Conservation (phyloP, 331 rosid species). For the Cydonia oblonga region DNA sequence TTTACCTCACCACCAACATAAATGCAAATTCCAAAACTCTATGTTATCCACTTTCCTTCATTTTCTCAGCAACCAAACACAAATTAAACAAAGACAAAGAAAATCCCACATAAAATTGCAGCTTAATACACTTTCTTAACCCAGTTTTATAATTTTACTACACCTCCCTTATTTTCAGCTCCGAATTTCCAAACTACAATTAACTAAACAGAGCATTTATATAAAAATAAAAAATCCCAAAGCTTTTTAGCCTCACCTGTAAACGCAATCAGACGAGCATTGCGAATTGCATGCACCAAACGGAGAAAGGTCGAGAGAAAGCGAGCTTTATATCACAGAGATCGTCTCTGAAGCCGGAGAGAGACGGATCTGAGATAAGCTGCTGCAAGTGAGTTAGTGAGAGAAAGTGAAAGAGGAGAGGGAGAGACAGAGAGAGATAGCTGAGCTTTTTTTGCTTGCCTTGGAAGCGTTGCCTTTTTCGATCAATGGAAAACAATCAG, state of each 20-base stretch:
- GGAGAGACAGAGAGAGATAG: constrained; percentile 6
- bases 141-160: neutral
- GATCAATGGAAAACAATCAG: constrained; percentile 28
- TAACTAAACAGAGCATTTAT: constrained; percentile 8
- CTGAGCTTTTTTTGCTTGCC: constrained; percentile 42
- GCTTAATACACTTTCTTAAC: neutral
- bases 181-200: neutral
- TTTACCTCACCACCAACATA: neutral
- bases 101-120: neutral
- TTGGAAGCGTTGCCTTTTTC: constrained; percentile 58
- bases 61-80: neutral
- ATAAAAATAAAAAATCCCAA: neutral
- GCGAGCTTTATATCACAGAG: constrained; percentile 13
- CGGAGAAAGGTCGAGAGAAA: constrained; percentile 8
- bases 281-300: constrained; percentile 33
- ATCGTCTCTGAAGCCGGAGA: constrained; percentile 29
- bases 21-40: neutral
- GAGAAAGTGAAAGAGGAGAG: constrained; percentile 4
- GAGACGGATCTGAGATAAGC: constrained; percentile 49
- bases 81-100: neutral
- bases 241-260: constrained; percentile 22
- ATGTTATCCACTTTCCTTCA: neutral
- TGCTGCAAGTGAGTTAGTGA: neutral
- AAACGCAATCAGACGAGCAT: constrained; percentile 38
- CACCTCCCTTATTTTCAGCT: neutral